Conservation (phyloP, 2,329 filamentous ascomycete species). For the Curvularia eragrostidis region DNA sequence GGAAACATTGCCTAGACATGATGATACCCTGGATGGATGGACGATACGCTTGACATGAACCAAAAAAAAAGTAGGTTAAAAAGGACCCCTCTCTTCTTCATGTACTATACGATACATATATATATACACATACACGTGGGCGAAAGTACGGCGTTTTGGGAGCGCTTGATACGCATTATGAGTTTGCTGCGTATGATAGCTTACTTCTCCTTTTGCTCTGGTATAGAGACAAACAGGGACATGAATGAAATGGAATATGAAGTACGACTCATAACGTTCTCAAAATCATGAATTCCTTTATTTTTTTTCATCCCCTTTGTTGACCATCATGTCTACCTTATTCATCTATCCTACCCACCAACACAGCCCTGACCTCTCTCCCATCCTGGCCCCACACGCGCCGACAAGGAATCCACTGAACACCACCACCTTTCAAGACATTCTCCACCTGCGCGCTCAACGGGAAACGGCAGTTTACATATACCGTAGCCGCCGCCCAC, state of each 20-base stretch:
- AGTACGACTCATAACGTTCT: background rate
- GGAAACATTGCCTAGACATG: conserved; percentile 69
- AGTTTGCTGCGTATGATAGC: background rate
- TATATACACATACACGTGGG: background rate
- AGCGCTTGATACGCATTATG: background rate
- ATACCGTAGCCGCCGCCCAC: conserved; percentile 32
- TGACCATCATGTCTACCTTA: conserved; percentile 1
- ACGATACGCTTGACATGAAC: conserved; percentile 2
- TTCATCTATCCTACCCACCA: conserved; percentile 36
- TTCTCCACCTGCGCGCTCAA: conserved; percentile 3
- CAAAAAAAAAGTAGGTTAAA: background rate
- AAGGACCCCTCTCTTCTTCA: conserved; percentile 19
- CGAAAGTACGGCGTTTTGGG: conserved; percentile 24
- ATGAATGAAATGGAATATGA: conserved; percentile 1
- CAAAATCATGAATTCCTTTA: background rate
- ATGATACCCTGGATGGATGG: conserved; percentile 10
- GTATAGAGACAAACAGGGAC: background rate
- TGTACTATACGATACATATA: conserved; percentile 15
- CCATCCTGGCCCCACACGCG: conserved; percentile 41
- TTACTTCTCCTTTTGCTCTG: background rate
- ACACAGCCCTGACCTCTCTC: conserved; percentile 30
- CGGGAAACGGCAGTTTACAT: conserved; percentile 23
- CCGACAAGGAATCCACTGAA: conserved; percentile 43
- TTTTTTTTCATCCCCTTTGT: background rate
- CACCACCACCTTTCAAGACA: conserved; percentile 16